Evolutionary conservation across 768 basidiomycete species (phyloP), one percentile per base, ranked within the genome.

Genomic region (Sarcomyxa edulis): DNA sequence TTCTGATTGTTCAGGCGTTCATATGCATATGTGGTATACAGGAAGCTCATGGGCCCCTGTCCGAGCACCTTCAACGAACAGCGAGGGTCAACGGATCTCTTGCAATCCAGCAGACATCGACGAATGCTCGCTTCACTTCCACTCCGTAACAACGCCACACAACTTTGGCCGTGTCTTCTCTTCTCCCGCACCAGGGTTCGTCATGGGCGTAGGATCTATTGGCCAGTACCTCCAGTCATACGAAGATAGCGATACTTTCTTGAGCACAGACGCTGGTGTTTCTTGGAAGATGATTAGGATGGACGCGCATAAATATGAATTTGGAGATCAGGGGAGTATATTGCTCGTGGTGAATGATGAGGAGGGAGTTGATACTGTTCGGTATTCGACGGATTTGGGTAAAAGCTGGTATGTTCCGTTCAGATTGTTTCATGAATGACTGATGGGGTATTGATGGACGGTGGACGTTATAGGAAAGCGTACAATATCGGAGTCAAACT

Each of bases 131-230:
- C 69, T 98, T 1, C 94, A 99, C 56, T 64, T 99, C 9, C 84
- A 96, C 59, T 96, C 94, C 5, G 91, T 98, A 16, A 94, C 94
- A 0, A 68, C 76, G 6, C 84, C 90, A 1, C 95, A 95, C 63
- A 99, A 97, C 60, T 88, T 83, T 51, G 95, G 96, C 0, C 83
- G 89, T 12, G 74, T 97, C 21, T 98, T 98, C 62, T 95, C 92
- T 2, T 93, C 92, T 0, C 84, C 90, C 5, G 95, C 94, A 0
- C 95, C 95, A 0, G 95, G 96, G 0, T 74, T 91, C 43, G 84
- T 90, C 20, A 95, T 99, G 88, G 95, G 88, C n/a, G 92, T 98
- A 2, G 96, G 96, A 5, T 86, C 80, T 0, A 73, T 96, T 24
- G 93, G 95, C 2, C 61, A 71, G 15, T 58, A 63, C 9, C 65